phyloP scores from a whole-genome alignment of 257 asterid species.

The Avicennia marina region DNA sequence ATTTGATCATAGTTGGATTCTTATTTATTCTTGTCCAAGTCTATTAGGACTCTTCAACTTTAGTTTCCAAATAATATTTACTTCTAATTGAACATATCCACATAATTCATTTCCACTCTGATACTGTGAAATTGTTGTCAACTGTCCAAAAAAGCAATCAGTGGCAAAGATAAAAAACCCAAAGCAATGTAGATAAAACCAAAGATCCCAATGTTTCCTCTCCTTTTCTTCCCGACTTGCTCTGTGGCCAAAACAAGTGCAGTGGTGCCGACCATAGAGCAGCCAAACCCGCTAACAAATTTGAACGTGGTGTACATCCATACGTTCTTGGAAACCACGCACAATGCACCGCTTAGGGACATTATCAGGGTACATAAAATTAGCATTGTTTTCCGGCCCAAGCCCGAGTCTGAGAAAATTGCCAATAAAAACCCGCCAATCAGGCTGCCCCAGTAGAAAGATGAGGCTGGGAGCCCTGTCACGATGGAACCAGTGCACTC shows the following conservation, averaged over 20 bases:
- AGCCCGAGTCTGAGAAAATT: slow-evolving; percentile 49
- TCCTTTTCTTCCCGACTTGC: slow-evolving; percentile 58
- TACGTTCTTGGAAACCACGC: slow-evolving; percentile 37
- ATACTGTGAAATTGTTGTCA: too few relatives aligned
- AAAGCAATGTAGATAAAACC: slow-evolving; percentile 48
- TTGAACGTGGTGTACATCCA: slow-evolving; percentile 33
- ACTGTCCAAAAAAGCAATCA: slow-evolving; percentile 34
- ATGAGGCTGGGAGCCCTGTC: slow-evolving; percentile 57
- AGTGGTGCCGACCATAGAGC: slow-evolving; percentile 38
- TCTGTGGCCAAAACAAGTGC: slow-evolving; percentile 58
- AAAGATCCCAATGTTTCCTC: slow-evolving; percentile 45
- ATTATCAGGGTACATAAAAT: slow-evolving; percentile 33
- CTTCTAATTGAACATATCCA: too few relatives aligned
- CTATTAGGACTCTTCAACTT: too few relatives aligned
- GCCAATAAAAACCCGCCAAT: slow-evolving; percentile 58
- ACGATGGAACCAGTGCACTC: slow-evolving; percentile 52
- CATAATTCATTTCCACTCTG: too few relatives aligned
- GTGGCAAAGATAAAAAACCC: slow-evolving; percentile 62
- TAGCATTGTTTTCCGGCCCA: slow-evolving; percentile 62
- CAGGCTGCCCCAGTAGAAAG: slow-evolving; percentile 53
- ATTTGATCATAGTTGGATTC: too few relatives aligned
- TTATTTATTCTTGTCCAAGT: too few relatives aligned
- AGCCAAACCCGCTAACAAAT: not conserved
- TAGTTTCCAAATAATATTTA: too few relatives aligned
- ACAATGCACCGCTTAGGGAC: slow-evolving; percentile 31